Percentiles rank a stretch among this genome's conserved stretches.
phyloP scores from a whole-genome alignment of 208 protist genomes.

The Porcisia hertigi region DNA sequence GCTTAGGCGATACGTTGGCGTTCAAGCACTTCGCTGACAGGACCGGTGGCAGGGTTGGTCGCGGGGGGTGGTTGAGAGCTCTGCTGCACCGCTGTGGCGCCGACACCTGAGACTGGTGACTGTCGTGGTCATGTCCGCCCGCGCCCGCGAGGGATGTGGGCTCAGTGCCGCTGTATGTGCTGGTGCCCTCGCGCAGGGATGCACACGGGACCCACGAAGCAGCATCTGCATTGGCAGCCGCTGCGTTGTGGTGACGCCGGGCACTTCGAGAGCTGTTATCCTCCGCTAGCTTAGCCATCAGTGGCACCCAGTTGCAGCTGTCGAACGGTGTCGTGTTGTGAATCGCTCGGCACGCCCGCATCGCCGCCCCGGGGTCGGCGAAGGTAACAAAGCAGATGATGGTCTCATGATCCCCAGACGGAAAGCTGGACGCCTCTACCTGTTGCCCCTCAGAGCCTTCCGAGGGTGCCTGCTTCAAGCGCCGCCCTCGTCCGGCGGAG shows the following conservation, averaged over 20 bases:
- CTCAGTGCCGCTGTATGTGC: neutral
- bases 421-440: neutral
- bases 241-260: constrained; percentile 21
- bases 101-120: neutral
- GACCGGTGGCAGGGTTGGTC: neutral
- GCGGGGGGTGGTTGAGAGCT: neutral
- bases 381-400: constrained; percentile 77
- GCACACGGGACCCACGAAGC: neutral
- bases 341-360: constrained; percentile 36
- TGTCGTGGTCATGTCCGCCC: neutral
- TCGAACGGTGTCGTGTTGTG: constrained; percentile 55
- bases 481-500: neutral
- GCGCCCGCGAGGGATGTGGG: neutral
- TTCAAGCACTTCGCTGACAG: neutral
- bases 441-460: neutral
- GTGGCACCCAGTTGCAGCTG: constrained; percentile 30
- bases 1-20: neutral
- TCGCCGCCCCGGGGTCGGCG: constrained; percentile 38
- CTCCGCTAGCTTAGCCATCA: constrained; percentile 64
- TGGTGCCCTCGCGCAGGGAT: neutral
- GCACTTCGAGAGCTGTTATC: constrained; percentile 38
- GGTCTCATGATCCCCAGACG: constrained; percentile 17
- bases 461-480: neutral
- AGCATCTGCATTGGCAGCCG: neutral
- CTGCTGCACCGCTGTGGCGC: neutral